Evolutionary conservation across 768 basidiomycete species (phyloP).

Genomic region (Myochromella boudieri): DNA sequence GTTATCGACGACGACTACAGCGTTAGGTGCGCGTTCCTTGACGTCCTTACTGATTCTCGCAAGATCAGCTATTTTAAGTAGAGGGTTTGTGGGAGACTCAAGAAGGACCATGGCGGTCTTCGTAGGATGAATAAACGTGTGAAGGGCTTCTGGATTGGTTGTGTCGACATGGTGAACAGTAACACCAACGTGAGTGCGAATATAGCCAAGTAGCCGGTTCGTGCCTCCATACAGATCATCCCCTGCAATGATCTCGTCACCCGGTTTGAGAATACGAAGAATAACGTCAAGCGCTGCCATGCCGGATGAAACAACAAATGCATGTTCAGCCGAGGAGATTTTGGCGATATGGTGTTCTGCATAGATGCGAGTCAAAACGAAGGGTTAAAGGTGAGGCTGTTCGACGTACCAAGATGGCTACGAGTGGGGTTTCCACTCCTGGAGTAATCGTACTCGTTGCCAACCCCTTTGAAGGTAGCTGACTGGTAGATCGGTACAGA

Average conservation of each 20-base stretch:
- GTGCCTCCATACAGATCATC: conserved; percentile 99
- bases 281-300: conserved; percentile 99
- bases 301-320: conserved; percentile 91
- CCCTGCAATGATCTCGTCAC: conserved; percentile 93
- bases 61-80: conserved; percentile 93
- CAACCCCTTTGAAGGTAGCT: conserved; percentile 94
- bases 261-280: conserved; percentile 89
- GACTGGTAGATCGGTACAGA: conserved; percentile 98
- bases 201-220: conserved; percentile 89
- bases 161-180: conserved; percentile 93
- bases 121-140: conserved; percentile 61
- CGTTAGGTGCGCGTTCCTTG: conserved; percentile 78
- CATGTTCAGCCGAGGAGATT: conserved; percentile 89
- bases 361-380: conserved; percentile 7
- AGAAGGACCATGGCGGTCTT: conserved; percentile 95
- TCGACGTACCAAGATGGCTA: conserved; percentile 78
- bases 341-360: conserved; percentile 96
- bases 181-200: conserved; percentile 85
- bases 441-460: conserved; percentile 89
- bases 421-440: conserved; percentile 96
- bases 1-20: conserved; percentile 90
- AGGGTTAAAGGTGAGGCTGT: conserved; percentile 5
- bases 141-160: conserved; percentile 65
- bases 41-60: conserved; percentile 80
- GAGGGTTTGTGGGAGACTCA: conserved; percentile 96